Evolutionary conservation across 176 grass and related monocot species (phyloP), one percentile per base, ranked within the genome.

Genomic region (Aegilops speltoides): DNA sequence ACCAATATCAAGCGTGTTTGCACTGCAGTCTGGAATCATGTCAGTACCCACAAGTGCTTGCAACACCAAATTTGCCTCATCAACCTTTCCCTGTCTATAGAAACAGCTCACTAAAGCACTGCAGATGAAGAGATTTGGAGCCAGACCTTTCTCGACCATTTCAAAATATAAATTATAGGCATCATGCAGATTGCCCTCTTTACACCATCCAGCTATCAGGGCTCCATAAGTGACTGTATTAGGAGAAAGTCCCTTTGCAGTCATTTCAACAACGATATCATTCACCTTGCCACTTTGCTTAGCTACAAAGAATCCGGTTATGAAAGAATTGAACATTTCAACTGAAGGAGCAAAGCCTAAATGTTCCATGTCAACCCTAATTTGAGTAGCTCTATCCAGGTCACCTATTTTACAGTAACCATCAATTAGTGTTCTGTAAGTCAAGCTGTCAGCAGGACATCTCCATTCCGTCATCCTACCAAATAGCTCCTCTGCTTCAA

Each of bases 301-400:
- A 67, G 79, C 89, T 86, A 82, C 73, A 77, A 98, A 95, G 38
- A 83, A 68, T 83, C 93, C 93, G 25, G 81, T 94, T 86, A 98
- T 94, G 38, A 98, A 89, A 76, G 96, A 98, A 89, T 95, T 98
- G 81, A 92, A 95, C 82, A 94, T 88, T 94, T 98, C 96, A 63
- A 98, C 63, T 16, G 93, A 91, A n/a, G 91, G 88, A 89, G 90
- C 46, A 76, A 94, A 91, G 56, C 96, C 90, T 78, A 77, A 79
- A 68, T 56, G 72, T 84, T 89, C 86, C 90, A 95, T 95, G 59
- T 94, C 82, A 91, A 73, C 74, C 89, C 79, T 83, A 77, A 98
- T 23, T 14, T 84, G 75, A 70, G 76, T 85, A 85, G 93, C 93
- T 76, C 85, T 70, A 37, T 46, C 84, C 56, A 95, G 36, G 73